Evolutionary conservation across 2,329 filamentous ascomycete genomes (phyloP), one percentile per base, ranked within the genome.

Genomic region (Phialophora chinensis): DNA sequence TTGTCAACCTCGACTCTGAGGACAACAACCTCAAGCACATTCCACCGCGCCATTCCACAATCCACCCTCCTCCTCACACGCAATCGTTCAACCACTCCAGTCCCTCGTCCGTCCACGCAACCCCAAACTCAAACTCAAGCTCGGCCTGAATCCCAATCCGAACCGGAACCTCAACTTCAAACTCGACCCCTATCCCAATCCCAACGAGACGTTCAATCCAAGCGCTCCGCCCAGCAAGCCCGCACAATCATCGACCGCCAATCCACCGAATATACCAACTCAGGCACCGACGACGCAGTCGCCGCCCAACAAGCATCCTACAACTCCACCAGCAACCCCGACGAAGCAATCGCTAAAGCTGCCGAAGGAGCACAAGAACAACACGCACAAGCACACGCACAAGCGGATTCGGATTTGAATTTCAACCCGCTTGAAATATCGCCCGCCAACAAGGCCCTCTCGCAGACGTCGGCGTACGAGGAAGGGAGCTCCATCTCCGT

Each of bases 221-320:
- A 68, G 29, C 49, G 60, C n/a, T 10, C 47, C 20, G 67, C 67
- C 5, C 60, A 64, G 31, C 55, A 62, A 31, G 31, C 63, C 53
- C 63, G 67, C 10, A 54, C 62, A 17, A 25, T n/a, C 11, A 69
- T 69, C 20, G 64, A 66, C 64, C 63, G 67, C 5, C 67, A 69
- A 38, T 64, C 67, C 5, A 52, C 49, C 53, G 67, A 69, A 49
- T 52, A 56, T 8, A 62, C 61, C 27, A 54, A 60, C 56, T 69
- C 67, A 17, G 67, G 63, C 56, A 69, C 67, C 20, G 67, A 69
- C 54, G 67, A 69, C 31, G 67, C 61, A 4, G 67, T 66, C 10
- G 67, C 67, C 14, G 53, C 63, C 1, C 63, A 69, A 53, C 29
- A 35, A 25, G 14, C 56, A 17, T 55, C 65, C 4, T 63, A 60